These are phyloP conservation scores for Pythium rishiriense DNA, from an alignment of 352 stramenopile species.

Conservation along the genomic window DNA sequence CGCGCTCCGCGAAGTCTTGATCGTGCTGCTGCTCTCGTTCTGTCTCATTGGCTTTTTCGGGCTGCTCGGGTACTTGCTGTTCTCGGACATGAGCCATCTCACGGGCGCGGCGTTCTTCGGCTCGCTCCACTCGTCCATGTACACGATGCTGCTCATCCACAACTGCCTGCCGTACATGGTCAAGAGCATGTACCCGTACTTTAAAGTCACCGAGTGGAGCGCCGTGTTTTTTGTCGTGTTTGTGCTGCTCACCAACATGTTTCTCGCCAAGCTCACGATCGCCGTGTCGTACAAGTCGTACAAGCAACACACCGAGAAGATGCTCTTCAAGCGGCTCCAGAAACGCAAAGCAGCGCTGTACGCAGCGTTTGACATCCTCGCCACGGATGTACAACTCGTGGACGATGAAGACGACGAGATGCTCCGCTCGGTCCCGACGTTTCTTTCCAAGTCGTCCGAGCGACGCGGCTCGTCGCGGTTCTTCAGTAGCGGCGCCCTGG, in stretches of 20 bases:
- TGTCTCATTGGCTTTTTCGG: conserved; percentile 83
- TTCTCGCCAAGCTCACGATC: conserved; percentile 84
- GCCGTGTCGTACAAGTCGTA: conserved; percentile 84
- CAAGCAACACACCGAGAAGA: conserved; percentile 84
- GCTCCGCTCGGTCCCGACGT: conserved; percentile 7
- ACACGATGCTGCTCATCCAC: conserved; percentile 82
- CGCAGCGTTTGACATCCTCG: conserved; percentile 77
- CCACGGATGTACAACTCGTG: conserved; percentile 54
- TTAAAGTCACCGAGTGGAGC: conserved; percentile 75
- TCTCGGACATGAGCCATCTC: conserved; percentile 66
- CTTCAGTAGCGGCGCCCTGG: conserved; percentile 36
- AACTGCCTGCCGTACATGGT: conserved; percentile 83
- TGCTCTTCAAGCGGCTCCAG: conserved; percentile 84
- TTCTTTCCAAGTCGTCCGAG: conserved; percentile 27
- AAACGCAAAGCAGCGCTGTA: conserved; percentile 81
- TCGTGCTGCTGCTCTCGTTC: conserved; percentile 69
- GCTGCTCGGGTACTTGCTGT: conserved; percentile 72
- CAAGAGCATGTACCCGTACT: conserved; percentile 84
- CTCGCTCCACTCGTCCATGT: conserved; percentile 70
- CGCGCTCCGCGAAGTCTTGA: conserved; percentile 65
- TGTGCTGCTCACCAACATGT: conserved; percentile 77
- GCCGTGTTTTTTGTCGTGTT: conserved; percentile 81
- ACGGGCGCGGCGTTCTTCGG: conserved; percentile 60
- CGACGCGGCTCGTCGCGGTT: conserved; percentile 67
- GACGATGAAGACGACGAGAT: conserved; percentile 21